These are phyloP conservation scores for Plasmodium chabaudi DNA, from an alignment of 169 alveolate genomes.

Conservation along the genomic window DNA sequence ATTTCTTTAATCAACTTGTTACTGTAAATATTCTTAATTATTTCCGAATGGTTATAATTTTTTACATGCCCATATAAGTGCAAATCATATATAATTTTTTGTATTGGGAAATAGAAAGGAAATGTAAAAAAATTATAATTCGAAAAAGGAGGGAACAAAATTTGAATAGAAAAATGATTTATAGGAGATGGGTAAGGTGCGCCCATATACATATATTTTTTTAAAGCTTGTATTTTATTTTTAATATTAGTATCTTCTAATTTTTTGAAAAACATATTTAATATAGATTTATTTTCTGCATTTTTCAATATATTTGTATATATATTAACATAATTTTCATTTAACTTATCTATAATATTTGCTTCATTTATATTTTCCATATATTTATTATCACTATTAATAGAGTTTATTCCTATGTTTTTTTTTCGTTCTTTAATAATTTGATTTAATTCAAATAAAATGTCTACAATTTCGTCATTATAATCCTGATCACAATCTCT, in stretches of 20 bases:
- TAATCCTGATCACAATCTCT: slow-evolving; percentile 15
- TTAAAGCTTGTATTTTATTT: slow-evolving; percentile 60
- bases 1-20: slow-evolving; percentile 44
- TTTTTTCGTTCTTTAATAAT: slow-evolving; percentile 59
- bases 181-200: slow-evolving; percentile 70
- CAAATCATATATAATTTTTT: slow-evolving; percentile 65
- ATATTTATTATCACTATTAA: slow-evolving; percentile 12
- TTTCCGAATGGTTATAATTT: slow-evolving; percentile 66
- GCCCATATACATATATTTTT: slow-evolving; percentile 58
- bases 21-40: slow-evolving; percentile 47
- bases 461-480: slow-evolving; percentile 63
- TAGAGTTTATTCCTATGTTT: slow-evolving; percentile 1
- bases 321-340: slow-evolving; percentile 61
- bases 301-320: slow-evolving; percentile 48
- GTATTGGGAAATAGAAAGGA: slow-evolving; percentile 73
- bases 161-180: slow-evolving; percentile 75
- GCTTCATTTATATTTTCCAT: slow-evolving; percentile 48
- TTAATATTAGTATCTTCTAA: slow-evolving; percentile 46
- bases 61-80: slow-evolving; percentile 74
- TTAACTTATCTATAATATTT: slow-evolving; percentile 63
- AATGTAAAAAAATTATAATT: slow-evolving; percentile 67
- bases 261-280: slow-evolving; percentile 40
- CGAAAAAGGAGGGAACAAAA: slow-evolving; percentile 68
- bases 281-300: slow-evolving; percentile 23
- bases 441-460: slow-evolving; percentile 39